A percentile compares a stretch with the other conserved stretches of the same genome.
Conservation (phyloP, 1,139 yeast genomes). For the Komagataea norvegica region DNA sequence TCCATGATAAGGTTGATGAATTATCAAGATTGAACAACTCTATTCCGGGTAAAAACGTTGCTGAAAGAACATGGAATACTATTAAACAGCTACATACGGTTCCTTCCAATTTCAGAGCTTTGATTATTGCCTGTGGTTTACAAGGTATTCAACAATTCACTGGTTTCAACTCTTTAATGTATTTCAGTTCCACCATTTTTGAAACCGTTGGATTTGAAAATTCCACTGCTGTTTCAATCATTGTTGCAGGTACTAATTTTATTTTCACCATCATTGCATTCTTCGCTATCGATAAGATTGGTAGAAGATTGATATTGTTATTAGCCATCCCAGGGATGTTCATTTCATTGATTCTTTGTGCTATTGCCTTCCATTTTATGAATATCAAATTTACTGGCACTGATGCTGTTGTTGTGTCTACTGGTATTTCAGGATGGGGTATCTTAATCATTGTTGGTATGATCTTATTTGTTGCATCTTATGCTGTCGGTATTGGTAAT, state of each 20-base stretch:
- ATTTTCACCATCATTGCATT: constrained; percentile 80
- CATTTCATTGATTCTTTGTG: constrained; percentile 66
- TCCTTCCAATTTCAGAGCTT: constrained; percentile 83
- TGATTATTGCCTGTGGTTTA: constrained; percentile 82
- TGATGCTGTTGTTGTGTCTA: constrained; percentile 35
- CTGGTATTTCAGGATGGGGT: constrained; percentile 73
- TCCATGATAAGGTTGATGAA: constrained; percentile 56
- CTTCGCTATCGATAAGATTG: constrained; percentile 76
- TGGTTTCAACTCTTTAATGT: constrained; percentile 93
- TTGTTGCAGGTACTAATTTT: constrained; percentile 89
- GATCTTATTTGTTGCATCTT: constrained; percentile 82
- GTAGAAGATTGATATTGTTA: constrained; percentile 75
- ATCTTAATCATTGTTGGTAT: constrained; percentile 77
- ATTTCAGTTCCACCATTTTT: constrained; percentile 86
- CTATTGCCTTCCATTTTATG: constrained; percentile 84
- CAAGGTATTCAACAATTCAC: constrained; percentile 96
- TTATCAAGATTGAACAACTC: constrained; percentile 41
- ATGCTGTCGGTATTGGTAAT: constrained; percentile 92
- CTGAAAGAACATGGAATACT: constrained; percentile 54
- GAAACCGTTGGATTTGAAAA: constrained; percentile 82
- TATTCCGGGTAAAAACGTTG: constrained; percentile 56
- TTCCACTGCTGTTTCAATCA: constrained; percentile 88
- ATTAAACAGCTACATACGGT: constrained; percentile 64
- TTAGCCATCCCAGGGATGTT: constrained; percentile 80
- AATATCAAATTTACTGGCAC: constrained; percentile 51